These are phyloP conservation scores for Boletellus ananas DNA, from an alignment of 768 basidiomycete genomes.

Conservation along the genomic window DNA sequence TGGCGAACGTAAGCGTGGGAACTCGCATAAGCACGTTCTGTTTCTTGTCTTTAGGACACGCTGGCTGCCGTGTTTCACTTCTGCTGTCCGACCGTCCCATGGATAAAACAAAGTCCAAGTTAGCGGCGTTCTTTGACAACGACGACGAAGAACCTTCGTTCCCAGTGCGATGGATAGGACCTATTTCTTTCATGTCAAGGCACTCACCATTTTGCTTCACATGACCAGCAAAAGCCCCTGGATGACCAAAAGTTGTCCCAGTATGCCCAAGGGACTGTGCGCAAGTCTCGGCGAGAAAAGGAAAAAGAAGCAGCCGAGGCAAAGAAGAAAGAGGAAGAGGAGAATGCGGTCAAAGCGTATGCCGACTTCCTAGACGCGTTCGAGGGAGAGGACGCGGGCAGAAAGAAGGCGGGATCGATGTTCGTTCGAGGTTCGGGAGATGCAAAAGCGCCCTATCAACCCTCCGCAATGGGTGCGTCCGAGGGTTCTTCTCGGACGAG, in stretches of 20 bases:
- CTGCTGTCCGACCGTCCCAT: constrained; percentile 14
- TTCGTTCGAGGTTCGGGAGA: constrained; percentile 60
- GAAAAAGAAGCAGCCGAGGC: constrained; percentile 91
- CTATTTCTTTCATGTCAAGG: constrained; percentile 46
- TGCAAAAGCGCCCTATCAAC: constrained; percentile 38
- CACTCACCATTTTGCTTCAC: constrained; percentile 58
- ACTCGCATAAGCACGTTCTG: background rate
- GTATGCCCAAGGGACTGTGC: constrained; percentile 79
- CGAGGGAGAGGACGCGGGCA: constrained; percentile 61
- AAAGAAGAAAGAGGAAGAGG: constrained; percentile 82
- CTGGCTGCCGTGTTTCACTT: constrained; percentile 1
- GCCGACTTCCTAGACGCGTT: constrained; percentile 84
- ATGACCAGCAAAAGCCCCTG: constrained; percentile 75
- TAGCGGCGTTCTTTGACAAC: constrained; percentile 81
- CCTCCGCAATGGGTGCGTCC: constrained; percentile 31
- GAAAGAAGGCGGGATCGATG: constrained; percentile 47
- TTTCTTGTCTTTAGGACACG: background rate
- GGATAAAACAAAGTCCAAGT: constrained; percentile 41
- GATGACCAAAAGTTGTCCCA: constrained; percentile 84
- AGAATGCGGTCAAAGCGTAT: constrained; percentile 71
- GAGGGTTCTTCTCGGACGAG: constrained; percentile 32
- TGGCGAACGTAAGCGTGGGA: constrained; percentile 23
- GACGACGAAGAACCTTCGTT: constrained; percentile 84
- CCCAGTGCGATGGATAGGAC: constrained; percentile 87
- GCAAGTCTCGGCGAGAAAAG: constrained; percentile 88